Evolutionary conservation across 2,329 filamentous ascomycete species (phyloP).

Genomic region (Westerdykella aurantiaca): DNA sequence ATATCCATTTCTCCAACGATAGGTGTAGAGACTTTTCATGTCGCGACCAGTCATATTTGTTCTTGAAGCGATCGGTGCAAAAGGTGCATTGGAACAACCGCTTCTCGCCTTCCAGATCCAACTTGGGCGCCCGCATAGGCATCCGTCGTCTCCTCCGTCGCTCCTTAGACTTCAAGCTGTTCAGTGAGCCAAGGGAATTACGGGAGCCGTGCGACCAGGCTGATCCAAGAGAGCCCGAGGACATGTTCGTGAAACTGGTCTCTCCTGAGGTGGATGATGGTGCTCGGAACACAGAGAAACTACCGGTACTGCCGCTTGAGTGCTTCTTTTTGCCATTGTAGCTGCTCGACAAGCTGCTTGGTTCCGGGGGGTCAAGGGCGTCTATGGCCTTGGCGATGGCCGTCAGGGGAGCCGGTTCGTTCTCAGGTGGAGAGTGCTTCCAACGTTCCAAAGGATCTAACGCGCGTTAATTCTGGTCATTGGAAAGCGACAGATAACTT

Average conservation of each 20-base stretch:
- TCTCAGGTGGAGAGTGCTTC: conserved; percentile 63
- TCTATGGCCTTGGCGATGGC: conserved; percentile 59
- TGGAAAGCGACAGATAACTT: no score
- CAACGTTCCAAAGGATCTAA: conserved; percentile 61
- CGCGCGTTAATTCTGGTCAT: conserved; percentile 39
- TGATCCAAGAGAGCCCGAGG: conserved; percentile 50
- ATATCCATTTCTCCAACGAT: conserved; percentile 45
- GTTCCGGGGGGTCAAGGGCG: conserved; percentile 28
- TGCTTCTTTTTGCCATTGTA: conserved; percentile 41
- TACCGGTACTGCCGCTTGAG: conserved; percentile 45
- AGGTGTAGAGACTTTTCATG: conserved; percentile 38
- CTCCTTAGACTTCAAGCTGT: conserved; percentile 48
- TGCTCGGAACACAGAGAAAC: conserved; percentile 47
- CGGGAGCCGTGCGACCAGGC: conserved; percentile 53
- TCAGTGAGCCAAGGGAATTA: conserved; percentile 53
- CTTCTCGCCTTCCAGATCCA: conserved; percentile 15
- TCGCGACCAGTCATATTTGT: conserved; percentile 39
- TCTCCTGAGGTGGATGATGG: conserved; percentile 52
- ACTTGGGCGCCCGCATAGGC: conserved; percentile 35
- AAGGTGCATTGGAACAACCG: conserved; percentile 37
- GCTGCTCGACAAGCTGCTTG: conserved; percentile 33
- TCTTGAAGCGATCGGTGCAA: conserved; percentile 37
- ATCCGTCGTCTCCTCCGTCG: conserved; percentile 50
- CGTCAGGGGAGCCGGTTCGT: conserved; percentile 60
- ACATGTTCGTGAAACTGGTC: conserved; percentile 46